Percentiles rank a stretch among this genome's conserved stretches.
Evolutionary conservation across 768 basidiomycete species (phyloP).

Genomic region (Gautieria morchelliformis): DNA sequence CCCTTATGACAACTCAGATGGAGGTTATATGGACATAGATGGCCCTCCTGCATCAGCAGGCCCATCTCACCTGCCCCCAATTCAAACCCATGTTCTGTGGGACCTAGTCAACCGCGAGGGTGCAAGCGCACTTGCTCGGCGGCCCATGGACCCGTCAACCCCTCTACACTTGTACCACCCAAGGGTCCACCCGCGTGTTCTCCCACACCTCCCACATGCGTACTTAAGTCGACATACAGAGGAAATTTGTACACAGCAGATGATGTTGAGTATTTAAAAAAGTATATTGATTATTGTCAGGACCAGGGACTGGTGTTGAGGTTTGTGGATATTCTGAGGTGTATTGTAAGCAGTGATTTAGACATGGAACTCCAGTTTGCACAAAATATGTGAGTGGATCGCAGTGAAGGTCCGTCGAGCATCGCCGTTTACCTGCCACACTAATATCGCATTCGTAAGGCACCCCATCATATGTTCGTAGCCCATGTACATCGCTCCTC

Average conservation of each 20-base stretch:
- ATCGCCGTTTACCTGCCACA: neutral
- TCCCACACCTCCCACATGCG: constrained; percentile 72
- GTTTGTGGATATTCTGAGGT: constrained; percentile 23
- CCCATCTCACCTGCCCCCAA: constrained; percentile 25
- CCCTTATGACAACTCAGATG: constrained; percentile 50
- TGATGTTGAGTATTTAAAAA: constrained; percentile 74
- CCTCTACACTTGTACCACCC: constrained; percentile 17
- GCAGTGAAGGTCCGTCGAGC: constrained; percentile 56
- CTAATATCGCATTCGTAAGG: constrained; percentile 31
- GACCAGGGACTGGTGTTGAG: constrained; percentile 78
- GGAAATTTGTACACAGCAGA: constrained; percentile 82
- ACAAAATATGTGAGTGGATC: constrained; percentile 82
- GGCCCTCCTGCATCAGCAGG: constrained; percentile 40
- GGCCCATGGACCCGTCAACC: constrained; percentile 27
- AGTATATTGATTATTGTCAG: constrained; percentile 86
- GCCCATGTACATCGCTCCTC: neutral
- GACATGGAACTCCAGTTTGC: constrained; percentile 31
- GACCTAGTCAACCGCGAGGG: constrained; percentile 43
- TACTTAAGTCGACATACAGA: constrained; percentile 84
- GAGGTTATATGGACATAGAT: constrained; percentile 42
- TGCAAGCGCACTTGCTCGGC: constrained; percentile 54
- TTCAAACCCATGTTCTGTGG: constrained; percentile 8
- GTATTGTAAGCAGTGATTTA: neutral
- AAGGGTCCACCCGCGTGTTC: constrained; percentile 63
- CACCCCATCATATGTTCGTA: constrained; percentile 80